phyloP scores from a whole-genome alignment of 148 eudicot species.

The Vaccinium darrowii region DNA sequence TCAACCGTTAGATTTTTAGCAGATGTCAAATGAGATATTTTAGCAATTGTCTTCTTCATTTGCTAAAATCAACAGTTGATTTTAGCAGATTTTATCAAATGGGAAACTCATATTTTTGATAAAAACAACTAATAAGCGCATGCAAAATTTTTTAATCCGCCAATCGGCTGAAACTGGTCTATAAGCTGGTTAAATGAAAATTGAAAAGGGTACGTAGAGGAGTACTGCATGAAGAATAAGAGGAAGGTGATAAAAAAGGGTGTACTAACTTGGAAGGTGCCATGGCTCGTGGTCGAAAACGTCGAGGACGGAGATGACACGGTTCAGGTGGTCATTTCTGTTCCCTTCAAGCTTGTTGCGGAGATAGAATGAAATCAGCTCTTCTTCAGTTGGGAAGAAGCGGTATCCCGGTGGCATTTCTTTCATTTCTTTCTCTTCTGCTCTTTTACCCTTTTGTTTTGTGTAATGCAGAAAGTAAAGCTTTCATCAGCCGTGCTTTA shows the following conservation, averaged over 20 bases:
- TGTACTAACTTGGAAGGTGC: conserved; percentile 29
- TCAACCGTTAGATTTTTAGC: no score
- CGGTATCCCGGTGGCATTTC: conserved; percentile 34
- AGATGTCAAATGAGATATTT: no score
- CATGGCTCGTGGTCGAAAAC: conserved; percentile 36
- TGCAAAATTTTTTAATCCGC: no score
- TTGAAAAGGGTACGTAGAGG: neutral
- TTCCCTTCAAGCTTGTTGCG: conserved; percentile 27
- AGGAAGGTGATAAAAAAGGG: neutral
- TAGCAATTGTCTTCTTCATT: no score
- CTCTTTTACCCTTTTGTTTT: neutral
- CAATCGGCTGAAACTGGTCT: no score
- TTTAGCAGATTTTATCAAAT: no score
- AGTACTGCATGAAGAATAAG: neutral
- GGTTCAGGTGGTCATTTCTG: conserved; percentile 11
- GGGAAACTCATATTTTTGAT: no score
- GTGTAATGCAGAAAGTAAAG: neutral
- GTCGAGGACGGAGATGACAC: conserved; percentile 38
- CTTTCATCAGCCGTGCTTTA: neutral
- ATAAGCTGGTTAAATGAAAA: neutral
- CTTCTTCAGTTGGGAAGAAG: conserved; percentile 51
- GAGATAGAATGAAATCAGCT: conserved; percentile 39
- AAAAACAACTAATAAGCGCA: no score
- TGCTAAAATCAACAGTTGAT: no score
- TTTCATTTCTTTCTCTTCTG: conserved; percentile 3